Conservation (phyloP, 257 asterid genomes). For the Scutellaria galericulata region DNA sequence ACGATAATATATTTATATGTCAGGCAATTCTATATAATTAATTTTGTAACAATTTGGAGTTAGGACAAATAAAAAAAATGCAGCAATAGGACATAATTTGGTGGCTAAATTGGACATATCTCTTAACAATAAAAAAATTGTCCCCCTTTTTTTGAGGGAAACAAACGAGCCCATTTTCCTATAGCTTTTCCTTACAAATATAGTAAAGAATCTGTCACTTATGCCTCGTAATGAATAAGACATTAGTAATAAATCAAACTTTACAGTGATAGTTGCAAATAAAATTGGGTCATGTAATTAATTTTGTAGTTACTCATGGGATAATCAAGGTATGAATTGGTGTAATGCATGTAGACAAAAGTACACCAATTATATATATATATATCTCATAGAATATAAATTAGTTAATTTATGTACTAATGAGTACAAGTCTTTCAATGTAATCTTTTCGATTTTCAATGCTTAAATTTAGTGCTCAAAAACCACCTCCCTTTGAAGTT, state of each 20-base stretch:
- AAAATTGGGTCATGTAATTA: not conserved
- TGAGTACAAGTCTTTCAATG: too few relatives aligned
- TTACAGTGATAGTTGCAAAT: not conserved
- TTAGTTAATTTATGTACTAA: too few relatives aligned
- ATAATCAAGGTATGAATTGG: not conserved
- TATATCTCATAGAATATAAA: too few relatives aligned
- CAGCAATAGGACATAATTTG: constrained; percentile 13
- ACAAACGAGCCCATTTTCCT: not conserved
- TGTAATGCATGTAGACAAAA: not conserved
- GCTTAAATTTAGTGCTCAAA: too few relatives aligned
- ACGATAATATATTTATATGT: too few relatives aligned
- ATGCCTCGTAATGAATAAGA: not conserved
- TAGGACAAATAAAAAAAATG: constrained; percentile 18
- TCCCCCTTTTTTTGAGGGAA: not conserved
- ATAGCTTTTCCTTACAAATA: not conserved
- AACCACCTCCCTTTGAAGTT: too few relatives aligned
- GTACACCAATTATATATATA: too few relatives aligned
- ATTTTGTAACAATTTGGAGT: not conserved
- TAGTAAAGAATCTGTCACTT: not conserved
- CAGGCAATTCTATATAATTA: too few relatives aligned
- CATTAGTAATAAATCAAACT: constrained; percentile 2
- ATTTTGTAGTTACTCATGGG: not conserved
- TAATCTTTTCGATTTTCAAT: too few relatives aligned
- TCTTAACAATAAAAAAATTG: not conserved
- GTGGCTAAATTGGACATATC: not conserved